These are phyloP conservation scores for Apiotrichum sp. DNA, from an alignment of 1,284 basidiomycete genomes.

Conservation along the genomic window DNA sequence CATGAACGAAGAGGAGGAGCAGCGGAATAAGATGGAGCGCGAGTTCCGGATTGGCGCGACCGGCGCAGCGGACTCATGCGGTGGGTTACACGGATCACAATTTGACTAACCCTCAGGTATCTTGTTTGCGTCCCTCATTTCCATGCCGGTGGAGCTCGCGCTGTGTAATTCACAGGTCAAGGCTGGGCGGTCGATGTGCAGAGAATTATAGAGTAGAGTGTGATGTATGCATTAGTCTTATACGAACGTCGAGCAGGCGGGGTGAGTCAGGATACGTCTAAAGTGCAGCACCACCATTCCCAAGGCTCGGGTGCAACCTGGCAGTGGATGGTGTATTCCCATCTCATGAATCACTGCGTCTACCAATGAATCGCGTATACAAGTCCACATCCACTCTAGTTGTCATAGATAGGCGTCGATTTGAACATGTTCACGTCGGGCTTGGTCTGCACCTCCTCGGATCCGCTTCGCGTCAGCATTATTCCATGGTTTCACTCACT, in stretches of 20 bases:
- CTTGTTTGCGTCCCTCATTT: slow-evolving; percentile 66
- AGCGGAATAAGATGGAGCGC: slow-evolving; percentile 52
- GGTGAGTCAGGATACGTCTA: no score
- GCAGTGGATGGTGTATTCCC: no score
- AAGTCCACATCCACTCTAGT: neutral
- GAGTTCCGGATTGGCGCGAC: slow-evolving; percentile 87
- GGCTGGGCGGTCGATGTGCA: slow-evolving; percentile 66
- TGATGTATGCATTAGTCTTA: neutral
- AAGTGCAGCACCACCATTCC: no score
- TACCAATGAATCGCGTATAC: no score
- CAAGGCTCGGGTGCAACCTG: no score
- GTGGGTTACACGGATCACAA: slow-evolving; percentile 39
- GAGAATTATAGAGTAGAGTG: slow-evolving; percentile 52
- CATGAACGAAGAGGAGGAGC: slow-evolving; percentile 47
- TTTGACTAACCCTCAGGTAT: slow-evolving; percentile 53
- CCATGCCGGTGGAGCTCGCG: slow-evolving; percentile 75
- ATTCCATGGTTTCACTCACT: slow-evolving; percentile 26
- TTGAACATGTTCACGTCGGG: slow-evolving; percentile 46
- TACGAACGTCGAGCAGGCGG: no score
- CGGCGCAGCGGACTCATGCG: slow-evolving; percentile 51
- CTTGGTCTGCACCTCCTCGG: slow-evolving; percentile 33
- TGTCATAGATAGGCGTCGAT: slow-evolving; percentile 40
- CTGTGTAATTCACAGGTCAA: slow-evolving; percentile 68
- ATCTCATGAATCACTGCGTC: no score
- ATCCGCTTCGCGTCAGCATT: slow-evolving; percentile 18